Percentiles rank a stretch among this genome's conserved stretches.
Evolutionary conservation across 352 stramenopile species (phyloP).

Genomic region (Globisporangium lucens): DNA sequence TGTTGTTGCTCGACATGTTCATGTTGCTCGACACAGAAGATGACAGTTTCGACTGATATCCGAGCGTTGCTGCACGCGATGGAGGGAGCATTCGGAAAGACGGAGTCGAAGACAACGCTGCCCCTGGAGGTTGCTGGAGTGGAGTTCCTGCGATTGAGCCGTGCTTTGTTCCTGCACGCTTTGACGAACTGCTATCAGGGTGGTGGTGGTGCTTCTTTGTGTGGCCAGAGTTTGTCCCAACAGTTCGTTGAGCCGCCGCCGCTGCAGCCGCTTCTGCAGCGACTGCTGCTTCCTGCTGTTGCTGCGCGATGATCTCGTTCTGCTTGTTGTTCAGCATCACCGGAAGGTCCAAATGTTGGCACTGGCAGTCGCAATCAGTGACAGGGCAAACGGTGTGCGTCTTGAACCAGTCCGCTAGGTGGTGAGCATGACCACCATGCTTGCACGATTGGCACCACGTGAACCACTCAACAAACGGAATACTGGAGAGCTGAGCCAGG

Average conservation of each 20-base stretch:
- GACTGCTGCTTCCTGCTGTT: conserved; percentile 22
- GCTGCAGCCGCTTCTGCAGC: conserved; percentile 18
- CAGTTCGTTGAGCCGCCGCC: conserved; percentile 12
- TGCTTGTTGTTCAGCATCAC: conserved; percentile 58
- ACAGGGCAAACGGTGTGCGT: conserved; percentile 89
- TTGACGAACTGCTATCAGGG: background rate
- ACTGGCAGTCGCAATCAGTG: conserved; percentile 92
- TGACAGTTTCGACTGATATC: conserved; percentile 21
- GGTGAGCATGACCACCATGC: conserved; percentile 90
- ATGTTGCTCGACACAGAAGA: conserved; percentile 32
- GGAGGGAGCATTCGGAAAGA: conserved; percentile 18
- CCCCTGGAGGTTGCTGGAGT: conserved; percentile 6
- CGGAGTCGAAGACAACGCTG: conserved; percentile 5
- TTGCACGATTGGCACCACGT: conserved; percentile 93
- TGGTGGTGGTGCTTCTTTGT: conserved; percentile 18
- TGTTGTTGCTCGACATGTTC: conserved; percentile 15
- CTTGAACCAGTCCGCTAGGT: conserved; percentile 93
- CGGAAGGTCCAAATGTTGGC: conserved; percentile 75
- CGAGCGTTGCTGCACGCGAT: conserved; percentile 25
- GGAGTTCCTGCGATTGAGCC: conserved; percentile 16
- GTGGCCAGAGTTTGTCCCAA: conserved; percentile 1
- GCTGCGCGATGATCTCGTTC: conserved; percentile 35
- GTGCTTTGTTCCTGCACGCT: conserved; percentile 13
- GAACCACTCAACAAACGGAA: conserved; percentile 95
- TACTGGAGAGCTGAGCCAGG: conserved; percentile 86